These are phyloP conservation scores for Fagus sylvatica DNA, from an alignment of 306 rosid species.

Conservation along the genomic window DNA sequence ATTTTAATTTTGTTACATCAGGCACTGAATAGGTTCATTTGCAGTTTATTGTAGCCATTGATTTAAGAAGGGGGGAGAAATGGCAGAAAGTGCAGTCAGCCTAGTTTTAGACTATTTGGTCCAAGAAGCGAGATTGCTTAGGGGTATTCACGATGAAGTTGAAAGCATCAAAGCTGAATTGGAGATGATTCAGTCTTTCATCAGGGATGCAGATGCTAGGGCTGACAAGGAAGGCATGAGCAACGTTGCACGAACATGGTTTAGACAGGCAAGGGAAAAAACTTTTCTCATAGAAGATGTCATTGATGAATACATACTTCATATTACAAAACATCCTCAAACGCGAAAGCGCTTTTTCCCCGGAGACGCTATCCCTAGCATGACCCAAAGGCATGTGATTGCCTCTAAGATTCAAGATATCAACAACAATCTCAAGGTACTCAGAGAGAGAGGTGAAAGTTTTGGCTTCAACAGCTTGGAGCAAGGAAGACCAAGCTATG, in stretches of 20 bases:
- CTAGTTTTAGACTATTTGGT: not conserved
- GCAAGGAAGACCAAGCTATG: too few relatives aligned
- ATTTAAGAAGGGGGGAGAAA: not conserved
- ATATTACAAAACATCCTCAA: not conserved
- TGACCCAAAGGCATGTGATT: not conserved
- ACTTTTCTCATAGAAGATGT: constrained; percentile 20
- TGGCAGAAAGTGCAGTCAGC: not conserved
- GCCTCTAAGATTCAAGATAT: not conserved
- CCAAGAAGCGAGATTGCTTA: not conserved
- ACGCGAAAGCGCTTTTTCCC: not conserved
- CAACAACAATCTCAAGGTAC: not conserved
- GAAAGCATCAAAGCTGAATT: not conserved
- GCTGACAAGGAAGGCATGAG: not conserved
- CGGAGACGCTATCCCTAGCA: too few relatives aligned
- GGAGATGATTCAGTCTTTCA: not conserved
- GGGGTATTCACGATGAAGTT: not conserved
- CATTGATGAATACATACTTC: constrained; percentile 5
- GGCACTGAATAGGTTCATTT: too few relatives aligned
- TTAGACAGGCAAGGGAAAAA: not conserved
- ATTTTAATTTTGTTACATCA: too few relatives aligned
- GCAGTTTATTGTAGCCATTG: too few relatives aligned
- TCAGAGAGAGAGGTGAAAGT: not conserved
- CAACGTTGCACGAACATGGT: not conserved
- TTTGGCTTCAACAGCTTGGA: not conserved
- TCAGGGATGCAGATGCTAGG: constrained; percentile 8